A percentile compares a stretch with the other conserved stretches of the same genome.
Evolutionary conservation across 1,284 basidiomycete species (phyloP).

Genomic region (Malassezia yamatoensis): DNA sequence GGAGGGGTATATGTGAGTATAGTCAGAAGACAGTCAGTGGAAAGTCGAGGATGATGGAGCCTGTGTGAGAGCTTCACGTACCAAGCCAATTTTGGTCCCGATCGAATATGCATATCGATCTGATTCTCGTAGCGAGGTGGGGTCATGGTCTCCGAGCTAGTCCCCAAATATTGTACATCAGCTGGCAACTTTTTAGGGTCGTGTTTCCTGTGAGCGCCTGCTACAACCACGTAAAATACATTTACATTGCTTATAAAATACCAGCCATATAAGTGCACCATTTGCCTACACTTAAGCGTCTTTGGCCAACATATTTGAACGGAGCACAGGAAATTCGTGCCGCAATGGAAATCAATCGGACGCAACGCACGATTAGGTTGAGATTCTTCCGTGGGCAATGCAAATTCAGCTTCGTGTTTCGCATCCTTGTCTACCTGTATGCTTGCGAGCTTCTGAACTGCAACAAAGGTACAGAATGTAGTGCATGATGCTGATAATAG

Average conservation of each 20-base stretch:
- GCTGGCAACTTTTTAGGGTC: neutral
- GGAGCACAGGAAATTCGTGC: neutral
- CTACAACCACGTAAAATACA: neutral
- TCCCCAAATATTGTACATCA: neutral
- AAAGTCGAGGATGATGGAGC: neutral
- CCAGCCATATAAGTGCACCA: neutral
- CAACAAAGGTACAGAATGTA: no score
- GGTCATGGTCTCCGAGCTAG: neutral
- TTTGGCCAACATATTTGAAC: neutral
- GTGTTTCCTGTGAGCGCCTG: neutral
- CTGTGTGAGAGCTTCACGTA: neutral
- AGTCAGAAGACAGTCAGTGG: neutral
- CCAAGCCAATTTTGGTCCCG: neutral
- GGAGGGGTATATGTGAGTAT: constrained; percentile 6
- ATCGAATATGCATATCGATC: neutral
- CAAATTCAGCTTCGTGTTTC: no score
- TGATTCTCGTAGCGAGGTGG: neutral
- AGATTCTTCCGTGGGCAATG: no score
- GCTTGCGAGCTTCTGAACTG: no score
- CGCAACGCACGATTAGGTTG: no score
- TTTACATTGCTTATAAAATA: neutral
- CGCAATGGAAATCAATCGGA: no score
- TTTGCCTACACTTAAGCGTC: neutral
- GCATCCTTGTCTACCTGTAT: no score
- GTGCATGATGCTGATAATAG: no score